Evolutionary conservation across 805 yeast genomes (phyloP), one percentile per base, ranked within the genome.

Genomic region (Lipomyces oligophaga): DNA sequence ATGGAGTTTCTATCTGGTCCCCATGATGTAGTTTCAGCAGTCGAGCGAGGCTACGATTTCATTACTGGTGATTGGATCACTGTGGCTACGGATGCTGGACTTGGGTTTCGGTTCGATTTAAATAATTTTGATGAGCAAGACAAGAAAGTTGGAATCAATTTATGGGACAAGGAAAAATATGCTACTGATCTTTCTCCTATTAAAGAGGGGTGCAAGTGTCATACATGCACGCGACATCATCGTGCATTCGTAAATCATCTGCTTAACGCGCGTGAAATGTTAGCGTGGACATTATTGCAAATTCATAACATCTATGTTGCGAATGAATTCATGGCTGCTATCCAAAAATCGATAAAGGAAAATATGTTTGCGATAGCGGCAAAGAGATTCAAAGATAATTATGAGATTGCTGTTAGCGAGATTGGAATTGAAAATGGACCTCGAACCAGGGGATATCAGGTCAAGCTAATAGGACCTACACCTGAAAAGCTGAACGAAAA

Each of bases 171-270:
- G 22, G 45, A 53, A 13, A 31, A 51, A 43, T 68, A 58, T 49
- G 55, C 49, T 6, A 56, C 58, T 3, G 71, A 68, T 42, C 56
- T 62, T 57, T 27, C 57, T 1, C 46, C 56, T 10, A 38, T 70
- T 22, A 63, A 62, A 1, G 35, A 36, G 8, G 45, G 42, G 27
- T 42, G 58, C 52, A 26, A 48, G 39, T 38, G 58, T 52, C 37
- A 55, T 28, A 47, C 58, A 13, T 60, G 62, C 49, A 41, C 24
- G 28, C 40, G 30, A 3, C 66, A 66, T 39, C 58, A 65, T 45
- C 49, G 66, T 18, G 73, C 73, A 11, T 71, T 71, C 51, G 46
- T 71, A n/a, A 72, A 70, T 37, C 75, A 71, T 48, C 55, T 71
- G 21, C 59, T 71, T 25, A 47, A 63, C 27, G 73, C 73, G 7